Base-by-base conservation (phyloP, 2,329 filamentous ascomycete genomes). In the Penicillium sp. region DNA sequence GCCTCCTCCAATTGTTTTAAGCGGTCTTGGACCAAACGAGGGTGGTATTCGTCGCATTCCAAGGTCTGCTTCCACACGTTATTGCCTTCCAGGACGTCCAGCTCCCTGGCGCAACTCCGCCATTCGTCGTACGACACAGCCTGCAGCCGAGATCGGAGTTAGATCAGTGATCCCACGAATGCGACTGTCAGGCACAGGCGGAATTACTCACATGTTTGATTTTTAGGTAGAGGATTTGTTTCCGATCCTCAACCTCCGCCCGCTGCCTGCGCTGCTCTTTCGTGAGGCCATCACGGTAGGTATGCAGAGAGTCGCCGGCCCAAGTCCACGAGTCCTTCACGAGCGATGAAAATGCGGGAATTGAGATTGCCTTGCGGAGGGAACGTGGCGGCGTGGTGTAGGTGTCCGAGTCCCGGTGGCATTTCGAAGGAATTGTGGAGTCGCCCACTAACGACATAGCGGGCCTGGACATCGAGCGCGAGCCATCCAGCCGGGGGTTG, bases 31-130 rank as follows among this genome's bases (percentile, higher is more conserved):
- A 95, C 77, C 6, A 93, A 68, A 0, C 69, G 68, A 1, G 79
- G 75, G 53, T 90, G 79, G 61, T 89, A 92, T 50, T 88, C 82
- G 31, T 74, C 68, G n/a, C 74, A 78, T 34, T 76, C 71, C 6
- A 75, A 65, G 34, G 85, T 77, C 20, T 71, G 61, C 60, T 95
- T 95, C 89, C 89, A 95, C 17, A 71, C 66, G 49, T 90, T 80
- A 56, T 90, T 87, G 30, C 81, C 81, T 59, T 95, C 86, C 10
- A 95, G 68, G 7, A 73, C 61, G 57, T 95, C 89, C 29, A 95
- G 75, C 56, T 89, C 82, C 29, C 72, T 73, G 2, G 89, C 89
- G 7, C 85, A 83, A 11, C 69, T 69, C 50, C 81, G 76, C 87
- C 89, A 95, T 57, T 88, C 79, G 33, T 74, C 67, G 50, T 80